A percentile compares a stretch with the other conserved stretches of the same genome.
These are phyloP conservation scores for Colletotrichum melonis DNA, from an alignment of 2,329 filamentous ascomycete species.

Conservation along the genomic window DNA sequence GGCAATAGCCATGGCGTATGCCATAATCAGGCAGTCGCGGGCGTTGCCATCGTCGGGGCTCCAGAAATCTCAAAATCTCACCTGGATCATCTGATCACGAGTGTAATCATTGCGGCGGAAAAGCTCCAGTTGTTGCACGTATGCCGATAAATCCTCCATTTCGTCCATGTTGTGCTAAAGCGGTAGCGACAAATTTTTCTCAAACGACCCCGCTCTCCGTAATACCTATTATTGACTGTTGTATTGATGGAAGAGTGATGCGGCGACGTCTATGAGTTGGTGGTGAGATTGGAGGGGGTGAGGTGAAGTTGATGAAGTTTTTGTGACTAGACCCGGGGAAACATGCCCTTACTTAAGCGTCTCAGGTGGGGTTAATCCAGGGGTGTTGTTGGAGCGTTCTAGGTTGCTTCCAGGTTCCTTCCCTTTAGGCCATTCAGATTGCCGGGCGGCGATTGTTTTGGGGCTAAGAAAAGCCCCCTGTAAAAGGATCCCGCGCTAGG, in stretches of 20 bases:
- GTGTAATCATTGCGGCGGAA: constrained; percentile 27
- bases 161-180: constrained; percentile 12
- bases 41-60: no score
- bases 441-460: constrained; percentile 7
- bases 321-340: neutral
- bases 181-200: neutral
- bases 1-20: neutral
- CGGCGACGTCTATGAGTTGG: neutral
- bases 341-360: neutral
- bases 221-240: neutral
- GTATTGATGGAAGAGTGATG: neutral
- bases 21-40: neutral
- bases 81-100: constrained; percentile 34
- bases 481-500: neutral
- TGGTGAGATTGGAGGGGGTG: neutral
- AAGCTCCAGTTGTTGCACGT: constrained; percentile 23
- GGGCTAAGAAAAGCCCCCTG: neutral
- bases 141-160: constrained; percentile 9
- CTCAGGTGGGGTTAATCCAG: neutral
- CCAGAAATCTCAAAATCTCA: neutral
- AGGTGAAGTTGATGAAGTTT: neutral
- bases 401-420: neutral
- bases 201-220: neutral
- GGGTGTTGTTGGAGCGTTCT: neutral
- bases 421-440: constrained; percentile 15